Conservation (phyloP, 495 filamentous ascomycete species). For the Penicillium mononematosum region DNA sequence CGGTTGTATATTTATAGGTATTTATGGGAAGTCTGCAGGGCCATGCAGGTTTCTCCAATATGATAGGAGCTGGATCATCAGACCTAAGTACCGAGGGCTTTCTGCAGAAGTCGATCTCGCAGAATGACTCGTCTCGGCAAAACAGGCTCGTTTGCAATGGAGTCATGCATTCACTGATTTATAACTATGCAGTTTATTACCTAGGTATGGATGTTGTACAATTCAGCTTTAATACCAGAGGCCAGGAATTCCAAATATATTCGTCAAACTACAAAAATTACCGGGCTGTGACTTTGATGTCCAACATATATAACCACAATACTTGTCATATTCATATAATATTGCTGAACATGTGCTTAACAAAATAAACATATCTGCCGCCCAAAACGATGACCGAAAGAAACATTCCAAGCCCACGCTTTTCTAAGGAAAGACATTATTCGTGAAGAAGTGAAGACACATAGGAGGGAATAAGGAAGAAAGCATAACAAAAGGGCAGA, state of each 20-base stretch:
- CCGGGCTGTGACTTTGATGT: not conserved
- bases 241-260: not conserved
- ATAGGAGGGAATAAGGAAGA: not conserved
- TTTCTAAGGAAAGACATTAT: constrained; percentile 7
- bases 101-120: not conserved
- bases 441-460: constrained; percentile 1
- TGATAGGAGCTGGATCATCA: not conserved
- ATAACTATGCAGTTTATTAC: no score
- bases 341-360: not conserved
- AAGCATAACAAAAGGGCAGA: not conserved
- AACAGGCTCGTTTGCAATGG: not conserved
- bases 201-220: not conserved
- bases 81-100: not conserved
- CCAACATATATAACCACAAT: not conserved
- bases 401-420: not conserved
- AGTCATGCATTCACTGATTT: not conserved
- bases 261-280: not conserved
- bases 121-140: not conserved
- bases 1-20: not conserved
- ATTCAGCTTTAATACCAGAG: not conserved
- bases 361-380: not conserved
- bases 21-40: no score
- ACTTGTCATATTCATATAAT: not conserved
- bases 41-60: not conserved
- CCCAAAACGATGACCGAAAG: not conserved